These are phyloP conservation scores for Neofusicoccum laricinum DNA, from an alignment of 2,329 filamentous ascomycete species.

Conservation along the genomic window DNA sequence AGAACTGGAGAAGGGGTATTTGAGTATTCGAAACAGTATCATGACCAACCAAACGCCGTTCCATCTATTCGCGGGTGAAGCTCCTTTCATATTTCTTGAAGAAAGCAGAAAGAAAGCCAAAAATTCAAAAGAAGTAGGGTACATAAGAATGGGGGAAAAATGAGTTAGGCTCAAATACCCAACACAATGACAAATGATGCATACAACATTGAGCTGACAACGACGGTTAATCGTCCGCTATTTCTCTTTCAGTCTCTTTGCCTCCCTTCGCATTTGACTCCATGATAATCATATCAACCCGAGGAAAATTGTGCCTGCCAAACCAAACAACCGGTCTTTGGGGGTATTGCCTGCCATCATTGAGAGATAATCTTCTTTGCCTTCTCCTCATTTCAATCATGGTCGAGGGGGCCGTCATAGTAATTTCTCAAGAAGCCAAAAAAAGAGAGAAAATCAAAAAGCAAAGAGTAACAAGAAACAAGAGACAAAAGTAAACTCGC, in stretches of 20 bases:
- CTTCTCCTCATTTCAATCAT: constrained; percentile 2
- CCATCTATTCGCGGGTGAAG: background rate
- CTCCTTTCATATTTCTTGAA: background rate
- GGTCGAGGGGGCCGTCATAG: constrained; percentile 3
- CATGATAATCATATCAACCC: background rate
- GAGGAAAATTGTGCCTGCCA: constrained; percentile 7
- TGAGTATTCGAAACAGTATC: background rate
- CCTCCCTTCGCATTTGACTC: background rate
- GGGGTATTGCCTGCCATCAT: constrained; percentile 12
- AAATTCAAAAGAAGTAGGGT: background rate
- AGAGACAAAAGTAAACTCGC: background rate
- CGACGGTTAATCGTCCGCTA: background rate
- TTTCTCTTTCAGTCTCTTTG: background rate
- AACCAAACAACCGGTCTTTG: constrained; percentile 10
- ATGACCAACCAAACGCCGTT: background rate
- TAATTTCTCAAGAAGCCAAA: background rate
- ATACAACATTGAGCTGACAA: background rate
- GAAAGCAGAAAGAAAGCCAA: background rate
- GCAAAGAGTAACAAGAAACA: background rate
- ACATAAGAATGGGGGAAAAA: background rate
- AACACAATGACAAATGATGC: background rate
- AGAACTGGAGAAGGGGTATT: background rate
- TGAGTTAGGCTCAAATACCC: background rate
- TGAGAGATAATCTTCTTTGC: constrained; percentile 12
- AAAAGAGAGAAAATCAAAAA: background rate